Percentiles rank a stretch among this genome's conserved stretches.
phyloP scores from a whole-genome alignment of 495 filamentous ascomycete genomes.

The Neurospora sp. region DNA sequence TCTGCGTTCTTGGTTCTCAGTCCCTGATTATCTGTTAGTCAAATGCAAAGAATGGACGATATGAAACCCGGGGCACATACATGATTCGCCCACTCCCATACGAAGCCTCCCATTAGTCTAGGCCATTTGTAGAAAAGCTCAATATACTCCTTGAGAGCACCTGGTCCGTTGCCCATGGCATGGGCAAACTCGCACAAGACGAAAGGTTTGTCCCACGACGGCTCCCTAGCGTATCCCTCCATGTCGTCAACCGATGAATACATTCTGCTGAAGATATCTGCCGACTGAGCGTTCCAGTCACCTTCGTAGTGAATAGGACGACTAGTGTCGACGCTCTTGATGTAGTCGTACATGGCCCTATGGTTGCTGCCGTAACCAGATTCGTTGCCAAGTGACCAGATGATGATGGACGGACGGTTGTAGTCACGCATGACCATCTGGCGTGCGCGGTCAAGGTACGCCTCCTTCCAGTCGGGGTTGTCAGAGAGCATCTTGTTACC shows the following conservation, averaged over 20 bases:
- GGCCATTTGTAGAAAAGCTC: constrained; percentile 54
- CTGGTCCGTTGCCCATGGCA: constrained; percentile 70
- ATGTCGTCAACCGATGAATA: constrained; percentile 46
- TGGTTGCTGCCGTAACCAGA: constrained; percentile 62
- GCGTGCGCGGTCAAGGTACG: constrained; percentile 59
- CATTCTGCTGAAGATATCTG: constrained; percentile 60
- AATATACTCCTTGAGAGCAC: constrained; percentile 57
- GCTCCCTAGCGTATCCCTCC: constrained; percentile 29
- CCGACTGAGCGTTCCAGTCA: constrained; percentile 47
- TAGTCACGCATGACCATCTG: constrained; percentile 61
- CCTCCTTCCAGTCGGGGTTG: constrained; percentile 57
- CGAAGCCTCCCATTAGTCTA: constrained; percentile 58
- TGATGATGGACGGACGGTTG: constrained; percentile 55
- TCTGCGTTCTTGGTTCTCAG: constrained; percentile 44
- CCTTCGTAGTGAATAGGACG: constrained; percentile 61
- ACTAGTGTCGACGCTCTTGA: constrained; percentile 45
- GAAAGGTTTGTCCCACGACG: constrained; percentile 43
- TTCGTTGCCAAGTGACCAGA: constrained; percentile 69
- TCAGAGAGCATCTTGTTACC: constrained; percentile 45
- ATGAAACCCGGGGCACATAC: constrained; percentile 13
- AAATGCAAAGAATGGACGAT: background rate
- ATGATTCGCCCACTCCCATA: constrained; percentile 74
- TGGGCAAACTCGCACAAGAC: constrained; percentile 63
- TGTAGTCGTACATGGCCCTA: constrained; percentile 54
- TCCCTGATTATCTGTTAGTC: constrained; percentile 28